A percentile compares a stretch with the other conserved stretches of the same genome.
phyloP scores from a whole-genome alignment of 352 stramenopile species.

The Achlya hypogyna region DNA sequence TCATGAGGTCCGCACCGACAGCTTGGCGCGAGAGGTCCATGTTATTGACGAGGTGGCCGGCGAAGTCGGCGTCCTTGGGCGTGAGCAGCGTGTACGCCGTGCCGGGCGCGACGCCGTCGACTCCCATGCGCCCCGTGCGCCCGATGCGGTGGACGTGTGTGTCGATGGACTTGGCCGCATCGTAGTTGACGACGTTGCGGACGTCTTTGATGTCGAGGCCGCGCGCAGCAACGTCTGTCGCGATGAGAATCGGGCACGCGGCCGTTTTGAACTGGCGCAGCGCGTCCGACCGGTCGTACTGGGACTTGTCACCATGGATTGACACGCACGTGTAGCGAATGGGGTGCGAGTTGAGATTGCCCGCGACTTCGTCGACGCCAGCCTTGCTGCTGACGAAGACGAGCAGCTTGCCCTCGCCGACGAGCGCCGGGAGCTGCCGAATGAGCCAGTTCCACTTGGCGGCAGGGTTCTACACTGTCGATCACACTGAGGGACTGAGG shows the following conservation, averaged over 20 bases:
- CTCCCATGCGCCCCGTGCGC: slow-evolving; percentile 76
- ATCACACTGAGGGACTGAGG: not conserved
- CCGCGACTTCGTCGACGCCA: slow-evolving; percentile 75
- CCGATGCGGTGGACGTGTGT: slow-evolving; percentile 86
- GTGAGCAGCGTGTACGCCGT: slow-evolving; percentile 80
- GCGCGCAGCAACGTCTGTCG: slow-evolving; percentile 80
- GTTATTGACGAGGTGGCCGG: slow-evolving; percentile 71
- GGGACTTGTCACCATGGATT: slow-evolving; percentile 76
- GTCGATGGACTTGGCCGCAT: slow-evolving; percentile 88
- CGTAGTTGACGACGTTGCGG: slow-evolving; percentile 86
- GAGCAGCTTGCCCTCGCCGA: slow-evolving; percentile 62
- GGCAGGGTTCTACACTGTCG: slow-evolving; percentile 30
- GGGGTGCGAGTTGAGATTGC: slow-evolving; percentile 37
- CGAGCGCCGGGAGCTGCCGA: slow-evolving; percentile 41
- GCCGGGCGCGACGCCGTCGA: slow-evolving; percentile 66
- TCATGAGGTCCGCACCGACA: slow-evolving; percentile 38
- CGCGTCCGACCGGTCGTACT: slow-evolving; percentile 61
- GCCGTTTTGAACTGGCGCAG: slow-evolving; percentile 55
- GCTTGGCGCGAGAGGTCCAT: slow-evolving; percentile 68
- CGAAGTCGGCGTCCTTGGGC: slow-evolving; percentile 58
- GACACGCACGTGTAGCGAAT: slow-evolving; percentile 32
- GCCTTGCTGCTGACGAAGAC: slow-evolving; percentile 82
- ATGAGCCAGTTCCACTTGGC: slow-evolving; percentile 86
- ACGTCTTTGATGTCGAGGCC: slow-evolving; percentile 86
- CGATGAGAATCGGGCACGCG: slow-evolving; percentile 61